These are phyloP conservation scores for Stylonectria norvegica DNA, from an alignment of 2,329 filamentous ascomycete species.

Conservation along the genomic window DNA sequence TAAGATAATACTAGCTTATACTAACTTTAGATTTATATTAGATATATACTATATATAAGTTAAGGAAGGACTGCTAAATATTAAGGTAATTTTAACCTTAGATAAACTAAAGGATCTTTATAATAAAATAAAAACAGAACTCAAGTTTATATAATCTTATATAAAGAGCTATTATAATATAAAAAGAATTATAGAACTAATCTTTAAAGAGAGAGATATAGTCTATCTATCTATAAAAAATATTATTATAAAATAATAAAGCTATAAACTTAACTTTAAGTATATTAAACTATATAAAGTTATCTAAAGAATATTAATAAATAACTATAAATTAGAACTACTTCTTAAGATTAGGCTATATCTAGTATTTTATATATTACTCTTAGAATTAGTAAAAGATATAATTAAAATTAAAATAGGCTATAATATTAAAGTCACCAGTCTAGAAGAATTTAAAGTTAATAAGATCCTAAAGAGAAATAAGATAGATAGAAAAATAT, in stretches of 20 bases:
- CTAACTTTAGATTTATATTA: slow-evolving; percentile 8
- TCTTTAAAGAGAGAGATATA: slow-evolving; percentile 13
- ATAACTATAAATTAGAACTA: slow-evolving; percentile 18
- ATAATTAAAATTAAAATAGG: slow-evolving; percentile 6
- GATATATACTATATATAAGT: slow-evolving; percentile 1
- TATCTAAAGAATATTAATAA: slow-evolving; percentile 12
- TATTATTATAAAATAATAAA: slow-evolving; percentile 12
- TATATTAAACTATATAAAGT: slow-evolving; percentile 18
- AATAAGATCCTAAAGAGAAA: slow-evolving; percentile 12
- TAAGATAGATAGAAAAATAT: slow-evolving; percentile 6
- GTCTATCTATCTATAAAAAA: slow-evolving; percentile 15
- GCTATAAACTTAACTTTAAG: slow-evolving; percentile 18
- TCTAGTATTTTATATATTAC: slow-evolving; percentile 19
- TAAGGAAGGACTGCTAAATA: neutral
- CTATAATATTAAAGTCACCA: slow-evolving; percentile 10
- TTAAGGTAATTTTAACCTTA: slow-evolving; percentile 4
- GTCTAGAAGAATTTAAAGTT: slow-evolving; percentile 9
- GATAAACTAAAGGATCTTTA: slow-evolving; percentile 9
- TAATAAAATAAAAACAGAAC: slow-evolving; percentile 7
- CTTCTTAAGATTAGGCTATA: slow-evolving; percentile 7
- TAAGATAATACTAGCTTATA: slow-evolving; percentile 4
- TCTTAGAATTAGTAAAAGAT: slow-evolving; percentile 12
- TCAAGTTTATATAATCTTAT: slow-evolving; percentile 5
- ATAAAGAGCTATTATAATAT: slow-evolving; percentile 13
- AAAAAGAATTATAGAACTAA: slow-evolving; percentile 14